Conservation (phyloP, 2,329 filamentous ascomycete genomes). For the Penicillium sp. region DNA sequence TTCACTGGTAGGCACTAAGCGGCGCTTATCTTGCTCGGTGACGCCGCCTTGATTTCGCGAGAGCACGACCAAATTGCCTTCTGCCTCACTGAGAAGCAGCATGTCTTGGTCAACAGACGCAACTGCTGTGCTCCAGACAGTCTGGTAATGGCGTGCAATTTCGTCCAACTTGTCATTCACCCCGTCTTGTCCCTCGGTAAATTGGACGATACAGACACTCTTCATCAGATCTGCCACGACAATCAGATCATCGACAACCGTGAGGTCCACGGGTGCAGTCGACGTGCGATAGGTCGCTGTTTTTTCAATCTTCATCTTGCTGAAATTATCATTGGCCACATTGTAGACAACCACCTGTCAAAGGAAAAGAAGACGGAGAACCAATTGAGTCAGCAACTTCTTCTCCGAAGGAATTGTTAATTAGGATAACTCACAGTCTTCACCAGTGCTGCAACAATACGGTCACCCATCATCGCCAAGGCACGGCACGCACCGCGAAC, state of each 20-base stretch:
- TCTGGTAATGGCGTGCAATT: conserved; percentile 72
- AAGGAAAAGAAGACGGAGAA: conserved; percentile 11
- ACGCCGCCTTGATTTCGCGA: conserved; percentile 65
- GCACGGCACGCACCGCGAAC: conserved; percentile 77
- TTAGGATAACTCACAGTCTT: conserved; percentile 62
- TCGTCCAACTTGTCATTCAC: conserved; percentile 62
- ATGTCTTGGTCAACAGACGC: conserved; percentile 64
- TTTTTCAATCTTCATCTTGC: conserved; percentile 55
- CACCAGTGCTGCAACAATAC: conserved; percentile 78
- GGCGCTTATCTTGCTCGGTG: conserved; percentile 64
- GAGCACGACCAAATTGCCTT: conserved; percentile 83
- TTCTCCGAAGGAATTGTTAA: not conserved
- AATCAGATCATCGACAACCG: conserved; percentile 67
- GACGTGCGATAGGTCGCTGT: conserved; percentile 71
- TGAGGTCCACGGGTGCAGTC: conserved; percentile 76
- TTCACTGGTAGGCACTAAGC: conserved; percentile 70
- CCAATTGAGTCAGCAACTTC: not conserved
- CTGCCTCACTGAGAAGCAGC: conserved; percentile 78
- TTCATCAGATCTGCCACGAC: conserved; percentile 93
- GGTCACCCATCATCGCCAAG: conserved; percentile 65
- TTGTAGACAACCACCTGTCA: conserved; percentile 54
- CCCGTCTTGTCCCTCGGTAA: conserved; percentile 52
- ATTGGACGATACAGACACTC: conserved; percentile 73
- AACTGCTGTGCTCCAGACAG: conserved; percentile 75
- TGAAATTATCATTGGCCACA: conserved; percentile 35